Percentiles rank a stretch among this genome's conserved stretches.
Conservation (phyloP, 129 eudicot genomes). For the Rutidosis leptorrhynchoides region DNA sequence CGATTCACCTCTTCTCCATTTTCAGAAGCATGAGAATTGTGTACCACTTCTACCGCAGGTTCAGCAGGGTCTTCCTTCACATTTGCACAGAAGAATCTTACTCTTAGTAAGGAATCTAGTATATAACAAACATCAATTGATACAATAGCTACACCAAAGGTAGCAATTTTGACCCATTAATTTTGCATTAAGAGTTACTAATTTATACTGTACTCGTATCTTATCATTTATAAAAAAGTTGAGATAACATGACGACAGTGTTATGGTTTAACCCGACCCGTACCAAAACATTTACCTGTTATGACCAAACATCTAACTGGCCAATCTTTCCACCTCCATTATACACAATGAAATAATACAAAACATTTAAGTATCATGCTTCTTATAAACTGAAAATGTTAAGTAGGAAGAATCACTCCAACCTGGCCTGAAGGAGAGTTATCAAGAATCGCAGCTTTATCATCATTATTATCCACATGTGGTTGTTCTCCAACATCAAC, state of each 20-base stretch:
- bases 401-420: slow-evolving; percentile 10
- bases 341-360: slow-evolving; percentile 1
- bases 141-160: slow-evolving; percentile 7
- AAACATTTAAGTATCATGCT: slow-evolving; percentile 12
- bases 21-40: slow-evolving; percentile 36
- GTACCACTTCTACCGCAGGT: slow-evolving; percentile 35
- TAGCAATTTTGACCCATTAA: background rate
- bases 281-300: no score
- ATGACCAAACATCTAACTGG: no score
- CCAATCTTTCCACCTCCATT: slow-evolving; percentile 3
- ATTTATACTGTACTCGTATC: background rate
- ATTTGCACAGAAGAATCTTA: slow-evolving; percentile 33
- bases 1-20: slow-evolving; percentile 41
- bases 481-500: slow-evolving; percentile 36
- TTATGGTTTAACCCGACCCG: background rate
- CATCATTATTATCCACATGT: slow-evolving; percentile 32
- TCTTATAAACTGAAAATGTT: background rate
- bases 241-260: background rate
- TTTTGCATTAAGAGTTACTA: background rate
- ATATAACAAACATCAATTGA: slow-evolving; percentile 12
- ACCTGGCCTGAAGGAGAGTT: slow-evolving; percentile 57
- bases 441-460: slow-evolving; percentile 35
- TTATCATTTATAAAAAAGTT: background rate
- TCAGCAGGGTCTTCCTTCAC: slow-evolving; percentile 36
- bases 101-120: slow-evolving; percentile 19